phyloP scores from a whole-genome alignment of 2,329 filamentous ascomycete species.

The Ophiostoma sp. region DNA sequence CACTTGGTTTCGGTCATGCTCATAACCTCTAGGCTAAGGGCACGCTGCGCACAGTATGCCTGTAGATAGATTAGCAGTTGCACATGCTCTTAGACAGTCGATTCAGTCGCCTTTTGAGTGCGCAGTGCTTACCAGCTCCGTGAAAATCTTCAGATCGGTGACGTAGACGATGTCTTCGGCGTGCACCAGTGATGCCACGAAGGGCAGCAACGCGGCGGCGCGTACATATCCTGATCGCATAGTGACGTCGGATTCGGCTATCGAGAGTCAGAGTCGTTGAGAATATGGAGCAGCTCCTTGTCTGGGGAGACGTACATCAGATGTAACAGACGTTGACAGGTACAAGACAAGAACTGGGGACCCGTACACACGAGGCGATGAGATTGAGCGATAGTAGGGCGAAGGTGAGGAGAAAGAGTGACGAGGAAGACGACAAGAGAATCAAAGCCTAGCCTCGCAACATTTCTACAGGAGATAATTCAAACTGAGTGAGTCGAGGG shows the following conservation, averaged over 20 bases:
- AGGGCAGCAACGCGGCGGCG: slow-evolving; percentile 21
- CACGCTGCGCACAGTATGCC: slow-evolving; percentile 47
- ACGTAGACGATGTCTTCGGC: slow-evolving; percentile 37
- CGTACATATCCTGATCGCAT: slow-evolving; percentile 12
- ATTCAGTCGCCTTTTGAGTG: background rate
- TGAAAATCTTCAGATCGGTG: slow-evolving; percentile 42
- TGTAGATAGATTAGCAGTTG: slow-evolving; percentile 27
- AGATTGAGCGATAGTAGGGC: slow-evolving; percentile 2
- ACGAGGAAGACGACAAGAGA: background rate
- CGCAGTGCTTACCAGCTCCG: slow-evolving; percentile 35
- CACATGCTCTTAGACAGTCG: background rate
- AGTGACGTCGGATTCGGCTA: background rate
- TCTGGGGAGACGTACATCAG: background rate
- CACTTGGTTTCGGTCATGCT: slow-evolving; percentile 41
- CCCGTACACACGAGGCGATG: background rate
- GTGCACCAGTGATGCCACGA: slow-evolving; percentile 14
- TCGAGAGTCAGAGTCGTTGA: background rate
- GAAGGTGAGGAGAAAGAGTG: background rate
- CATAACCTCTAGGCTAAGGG: slow-evolving; percentile 42
- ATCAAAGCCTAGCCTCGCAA: background rate
- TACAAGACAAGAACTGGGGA: background rate
- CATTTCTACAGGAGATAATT: background rate
- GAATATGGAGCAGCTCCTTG: background rate
- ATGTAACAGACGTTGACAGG: slow-evolving; percentile 3
- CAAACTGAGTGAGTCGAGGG: background rate